These are phyloP conservation scores for Colletotrichum higginsianum DNA, from an alignment of 2,329 filamentous ascomycete genomes.

Conservation along the genomic window DNA sequence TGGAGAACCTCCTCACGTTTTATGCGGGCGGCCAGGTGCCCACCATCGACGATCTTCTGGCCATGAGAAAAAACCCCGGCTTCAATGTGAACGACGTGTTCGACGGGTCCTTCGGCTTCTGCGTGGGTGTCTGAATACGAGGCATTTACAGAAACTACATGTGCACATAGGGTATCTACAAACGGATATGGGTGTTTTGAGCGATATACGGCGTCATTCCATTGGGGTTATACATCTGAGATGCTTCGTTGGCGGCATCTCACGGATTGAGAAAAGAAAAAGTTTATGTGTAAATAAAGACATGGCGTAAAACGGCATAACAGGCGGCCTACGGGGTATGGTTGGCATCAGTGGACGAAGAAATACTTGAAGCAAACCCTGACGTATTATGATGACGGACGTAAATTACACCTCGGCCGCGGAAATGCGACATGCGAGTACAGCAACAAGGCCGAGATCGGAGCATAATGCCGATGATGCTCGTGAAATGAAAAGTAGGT, in stretches of 20 bases:
- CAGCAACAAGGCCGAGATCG: background rate
- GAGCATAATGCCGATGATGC: background rate
- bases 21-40: constrained; percentile 74
- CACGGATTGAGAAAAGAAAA: constrained; percentile 7
- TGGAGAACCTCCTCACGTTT: constrained; percentile 85
- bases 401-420: background rate
- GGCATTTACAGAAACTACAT: background rate
- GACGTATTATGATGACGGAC: background rate
- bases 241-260: constrained; percentile 22
- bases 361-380: background rate
- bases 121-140: constrained; percentile 58
- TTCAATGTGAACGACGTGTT: constrained; percentile 66
- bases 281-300: background rate
- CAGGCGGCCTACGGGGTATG: background rate
- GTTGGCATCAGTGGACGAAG: background rate
- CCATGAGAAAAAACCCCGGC: constrained; percentile 64
- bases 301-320: constrained; percentile 25
- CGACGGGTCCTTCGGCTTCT: constrained; percentile 73
- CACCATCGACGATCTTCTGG: constrained; percentile 67
- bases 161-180: constrained; percentile 16
- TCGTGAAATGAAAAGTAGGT: too few species aligned
- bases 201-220: constrained; percentile 36
- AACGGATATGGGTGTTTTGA: constrained; percentile 36
- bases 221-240: constrained; percentile 22
- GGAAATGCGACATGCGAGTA: background rate